These are phyloP conservation scores for Pestalotiopsis sp. DNA, from an alignment of 2,329 filamentous ascomycete genomes.

Conservation along the genomic window DNA sequence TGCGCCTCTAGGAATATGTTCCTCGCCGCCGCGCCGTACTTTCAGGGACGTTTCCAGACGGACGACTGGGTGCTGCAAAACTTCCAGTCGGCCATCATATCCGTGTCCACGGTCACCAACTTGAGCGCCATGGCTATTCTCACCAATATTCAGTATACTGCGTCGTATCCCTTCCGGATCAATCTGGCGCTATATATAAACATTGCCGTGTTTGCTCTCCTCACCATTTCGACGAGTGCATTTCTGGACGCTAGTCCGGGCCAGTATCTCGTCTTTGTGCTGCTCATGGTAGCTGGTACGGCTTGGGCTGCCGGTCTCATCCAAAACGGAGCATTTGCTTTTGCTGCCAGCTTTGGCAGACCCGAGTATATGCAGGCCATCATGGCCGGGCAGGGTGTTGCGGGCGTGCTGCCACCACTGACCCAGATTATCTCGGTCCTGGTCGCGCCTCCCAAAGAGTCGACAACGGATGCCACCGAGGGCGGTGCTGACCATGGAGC, in stretches of 20 bases:
- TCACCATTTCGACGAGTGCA: slow-evolving; percentile 77
- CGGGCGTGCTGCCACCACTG: slow-evolving; percentile 81
- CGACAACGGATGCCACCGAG: slow-evolving; percentile 37
- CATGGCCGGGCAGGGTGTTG: slow-evolving; percentile 92
- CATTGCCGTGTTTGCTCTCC: slow-evolving; percentile 72
- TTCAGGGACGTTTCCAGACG: slow-evolving; percentile 76
- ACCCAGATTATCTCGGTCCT: slow-evolving; percentile 87
- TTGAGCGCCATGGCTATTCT: slow-evolving; percentile 76
- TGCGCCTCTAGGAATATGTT: slow-evolving; percentile 84
- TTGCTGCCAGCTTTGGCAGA: slow-evolving; percentile 81
- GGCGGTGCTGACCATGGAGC: slow-evolving; percentile 22
- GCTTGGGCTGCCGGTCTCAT: slow-evolving; percentile 82
- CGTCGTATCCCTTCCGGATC: slow-evolving; percentile 89
- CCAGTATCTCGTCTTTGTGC: slow-evolving; percentile 78
- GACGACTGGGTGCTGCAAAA: slow-evolving; percentile 73
- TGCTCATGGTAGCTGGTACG: slow-evolving; percentile 79
- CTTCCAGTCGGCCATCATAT: slow-evolving; percentile 89
- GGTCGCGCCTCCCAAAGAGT: slow-evolving; percentile 45
- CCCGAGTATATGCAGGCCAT: slow-evolving; percentile 93
- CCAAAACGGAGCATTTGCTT: slow-evolving; percentile 94
- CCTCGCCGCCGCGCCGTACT: slow-evolving; percentile 91
- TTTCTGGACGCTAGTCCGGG: slow-evolving; percentile 64
- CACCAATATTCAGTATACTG: slow-evolving; percentile 76
- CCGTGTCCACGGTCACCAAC: slow-evolving; percentile 84
- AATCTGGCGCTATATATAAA: slow-evolving; percentile 76